Conservation (phyloP, 352 stramenopile genomes). For the Phytophthora quininea region DNA sequence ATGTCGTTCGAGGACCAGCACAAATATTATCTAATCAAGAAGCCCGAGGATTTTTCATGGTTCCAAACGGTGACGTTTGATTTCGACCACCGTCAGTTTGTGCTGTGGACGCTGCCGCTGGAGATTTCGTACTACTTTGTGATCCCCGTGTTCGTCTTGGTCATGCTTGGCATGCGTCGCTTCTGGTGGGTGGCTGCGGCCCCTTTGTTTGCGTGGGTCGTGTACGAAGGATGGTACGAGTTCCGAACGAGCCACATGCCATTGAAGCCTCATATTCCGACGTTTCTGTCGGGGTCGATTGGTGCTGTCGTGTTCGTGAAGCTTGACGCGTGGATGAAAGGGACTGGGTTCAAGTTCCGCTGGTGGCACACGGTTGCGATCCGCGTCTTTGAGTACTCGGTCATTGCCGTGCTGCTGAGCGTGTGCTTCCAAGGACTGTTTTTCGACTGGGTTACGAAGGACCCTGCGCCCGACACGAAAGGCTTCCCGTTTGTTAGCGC, state of each 20-base stretch:
- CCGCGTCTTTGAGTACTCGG: conserved; percentile 19
- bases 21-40: conserved; percentile 33
- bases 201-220: conserved; percentile 32
- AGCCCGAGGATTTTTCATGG: conserved; percentile 32
- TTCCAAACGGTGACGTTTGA: conserved; percentile 46
- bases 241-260: conserved; percentile 33
- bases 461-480: conserved; percentile 21
- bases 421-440: conserved; percentile 31
- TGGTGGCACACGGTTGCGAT: conserved; percentile 23
- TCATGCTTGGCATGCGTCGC: conserved; percentile 20
- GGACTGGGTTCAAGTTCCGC: conserved; percentile 25
- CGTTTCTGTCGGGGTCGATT: conserved; percentile 44
- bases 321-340: conserved; percentile 25
- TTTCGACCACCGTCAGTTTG: conserved; percentile 37
- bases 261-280: conserved; percentile 32
- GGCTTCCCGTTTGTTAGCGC: conserved; percentile 38
- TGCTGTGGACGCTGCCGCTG: conserved; percentile 61
- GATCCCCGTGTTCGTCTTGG: conserved; percentile 42
- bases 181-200: conserved; percentile 34
- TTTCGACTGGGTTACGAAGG: conserved; percentile 40
- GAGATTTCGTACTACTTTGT: conserved; percentile 54
- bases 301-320: conserved; percentile 37
- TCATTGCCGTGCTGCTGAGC: conserved; percentile 38
- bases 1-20: conserved; percentile 35
- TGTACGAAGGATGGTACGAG: conserved; percentile 23